Conservation (phyloP, 768 basidiomycete genomes). For the Boletus pseudopeckii region DNA sequence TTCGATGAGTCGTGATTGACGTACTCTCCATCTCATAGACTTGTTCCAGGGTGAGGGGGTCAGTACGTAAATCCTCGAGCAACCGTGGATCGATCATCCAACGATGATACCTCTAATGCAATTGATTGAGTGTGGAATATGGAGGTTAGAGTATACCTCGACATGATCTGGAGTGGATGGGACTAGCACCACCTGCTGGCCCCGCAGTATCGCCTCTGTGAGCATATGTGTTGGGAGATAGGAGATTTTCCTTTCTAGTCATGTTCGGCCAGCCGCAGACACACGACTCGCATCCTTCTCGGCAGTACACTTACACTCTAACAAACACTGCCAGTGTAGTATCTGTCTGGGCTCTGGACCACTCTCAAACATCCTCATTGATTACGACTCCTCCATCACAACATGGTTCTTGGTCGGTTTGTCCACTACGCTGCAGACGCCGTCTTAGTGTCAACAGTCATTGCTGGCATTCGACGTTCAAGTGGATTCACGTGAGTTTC, state of each 20-base stretch:
- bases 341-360: neutral
- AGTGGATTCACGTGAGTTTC: conserved; percentile 83
- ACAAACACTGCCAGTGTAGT: neutral
- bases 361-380: conserved; percentile 1
- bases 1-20: conserved; percentile 14
- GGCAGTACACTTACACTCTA: neutral
- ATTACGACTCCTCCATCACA: conserved; percentile 1
- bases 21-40: conserved; percentile 89
- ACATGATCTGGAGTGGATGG: conserved; percentile 70
- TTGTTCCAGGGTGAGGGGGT: conserved; percentile 73
- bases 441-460: conserved; percentile 79
- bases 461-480: conserved; percentile 87
- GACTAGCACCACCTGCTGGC: conserved; percentile 67
- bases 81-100: conserved; percentile 86
- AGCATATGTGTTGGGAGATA: conserved; percentile 13
- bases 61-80: conserved; percentile 76
- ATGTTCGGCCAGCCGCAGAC: neutral
- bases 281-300: neutral
- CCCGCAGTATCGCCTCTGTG: conserved; percentile 49
- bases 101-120: conserved; percentile 66
- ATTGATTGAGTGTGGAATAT: neutral
- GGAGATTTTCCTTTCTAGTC: conserved; percentile 20
- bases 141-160: conserved; percentile 6
- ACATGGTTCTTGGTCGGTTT: conserved; percentile 66
- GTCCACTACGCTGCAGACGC: conserved; percentile 84